Evolutionary conservation across 306 rosid genomes (phyloP).

Genomic region (Hippophae gyantsensis): DNA sequence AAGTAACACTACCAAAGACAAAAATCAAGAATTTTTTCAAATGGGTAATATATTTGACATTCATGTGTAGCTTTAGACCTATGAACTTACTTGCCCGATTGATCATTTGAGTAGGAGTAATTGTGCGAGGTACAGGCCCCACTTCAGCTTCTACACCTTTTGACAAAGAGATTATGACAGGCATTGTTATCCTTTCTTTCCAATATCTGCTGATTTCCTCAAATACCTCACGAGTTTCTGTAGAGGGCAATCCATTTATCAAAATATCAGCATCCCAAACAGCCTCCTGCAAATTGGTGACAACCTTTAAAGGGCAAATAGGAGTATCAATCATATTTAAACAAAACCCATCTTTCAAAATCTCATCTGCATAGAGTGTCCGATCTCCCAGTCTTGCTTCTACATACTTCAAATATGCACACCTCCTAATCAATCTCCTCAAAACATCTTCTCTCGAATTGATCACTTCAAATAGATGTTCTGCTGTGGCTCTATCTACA

Average conservation of each 20-base stretch:
- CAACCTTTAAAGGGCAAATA: constrained; percentile 86
- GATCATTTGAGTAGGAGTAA: constrained; percentile 87
- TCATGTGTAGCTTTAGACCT: constrained; percentile 3
- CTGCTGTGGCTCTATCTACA: constrained; percentile 72
- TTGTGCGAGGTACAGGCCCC: constrained; percentile 60
- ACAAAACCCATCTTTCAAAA: constrained; percentile 91
- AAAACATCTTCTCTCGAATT: constrained; percentile 87
- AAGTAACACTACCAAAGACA: background rate
- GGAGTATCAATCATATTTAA: constrained; percentile 93
- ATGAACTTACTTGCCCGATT: constrained; percentile 64
- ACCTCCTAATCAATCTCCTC: constrained; percentile 81
- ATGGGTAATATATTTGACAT: background rate
- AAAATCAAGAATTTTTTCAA: background rate
- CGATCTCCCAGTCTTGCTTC: constrained; percentile 88
- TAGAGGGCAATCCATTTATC: constrained; percentile 83
- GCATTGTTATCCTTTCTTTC: constrained; percentile 78
- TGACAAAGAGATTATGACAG: constrained; percentile 75
- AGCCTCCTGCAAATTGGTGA: constrained; percentile 94
- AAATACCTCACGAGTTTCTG: constrained; percentile 68
- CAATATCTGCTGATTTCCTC: constrained; percentile 73
- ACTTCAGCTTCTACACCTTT: constrained; percentile 95
- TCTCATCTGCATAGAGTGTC: constrained; percentile 73
- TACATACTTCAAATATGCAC: constrained; percentile 87
- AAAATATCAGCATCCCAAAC: constrained; percentile 97
- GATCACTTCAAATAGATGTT: constrained; percentile 82